Conservation (phyloP, 768 basidiomycete genomes). For the Kwoniella newhampshirensis region DNA sequence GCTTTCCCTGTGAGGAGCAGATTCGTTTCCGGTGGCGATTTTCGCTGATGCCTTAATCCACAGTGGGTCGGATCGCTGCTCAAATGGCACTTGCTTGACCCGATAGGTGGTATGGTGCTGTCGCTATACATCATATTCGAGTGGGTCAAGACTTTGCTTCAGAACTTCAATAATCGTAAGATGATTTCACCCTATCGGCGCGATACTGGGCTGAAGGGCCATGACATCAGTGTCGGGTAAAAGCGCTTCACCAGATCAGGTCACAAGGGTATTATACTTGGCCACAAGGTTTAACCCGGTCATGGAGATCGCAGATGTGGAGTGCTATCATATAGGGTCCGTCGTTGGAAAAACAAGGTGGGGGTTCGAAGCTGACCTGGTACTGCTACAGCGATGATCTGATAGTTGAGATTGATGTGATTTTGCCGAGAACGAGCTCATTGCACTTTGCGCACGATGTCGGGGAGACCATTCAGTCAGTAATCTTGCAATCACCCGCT, state of each 20-base stretch:
- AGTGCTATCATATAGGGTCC: slow-evolving; percentile 55
- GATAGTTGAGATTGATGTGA: slow-evolving; percentile 49
- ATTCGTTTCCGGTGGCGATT: background rate
- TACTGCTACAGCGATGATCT: slow-evolving; percentile 29
- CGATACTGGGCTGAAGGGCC: no score
- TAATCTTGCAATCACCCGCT: background rate
- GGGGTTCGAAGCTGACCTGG: slow-evolving; percentile 23
- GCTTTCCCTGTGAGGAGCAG: slow-evolving; percentile 49
- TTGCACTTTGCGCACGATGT: slow-evolving; percentile 54
- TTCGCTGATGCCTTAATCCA: background rate
- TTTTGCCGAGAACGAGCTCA: slow-evolving; percentile 37
- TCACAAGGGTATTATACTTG: slow-evolving; percentile 53
- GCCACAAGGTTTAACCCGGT: slow-evolving; percentile 55
- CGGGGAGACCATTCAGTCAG: slow-evolving; percentile 52
- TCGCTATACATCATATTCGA: slow-evolving; percentile 54
- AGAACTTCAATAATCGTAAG: slow-evolving; percentile 54
- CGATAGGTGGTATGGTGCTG: slow-evolving; percentile 55
- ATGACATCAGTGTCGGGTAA: slow-evolving; percentile 41
- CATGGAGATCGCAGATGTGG: slow-evolving; percentile 50
- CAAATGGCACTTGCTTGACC: slow-evolving; percentile 52
- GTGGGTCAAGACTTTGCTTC: slow-evolving; percentile 53
- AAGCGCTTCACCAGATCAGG: slow-evolving; percentile 40
- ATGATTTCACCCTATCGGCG: background rate
- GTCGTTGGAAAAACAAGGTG: slow-evolving; percentile 13
- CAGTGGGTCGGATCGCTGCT: slow-evolving; percentile 47